Evolutionary conservation across 352 stramenopile genomes (phyloP).

Genomic region (Phytophthora hybrid): DNA sequence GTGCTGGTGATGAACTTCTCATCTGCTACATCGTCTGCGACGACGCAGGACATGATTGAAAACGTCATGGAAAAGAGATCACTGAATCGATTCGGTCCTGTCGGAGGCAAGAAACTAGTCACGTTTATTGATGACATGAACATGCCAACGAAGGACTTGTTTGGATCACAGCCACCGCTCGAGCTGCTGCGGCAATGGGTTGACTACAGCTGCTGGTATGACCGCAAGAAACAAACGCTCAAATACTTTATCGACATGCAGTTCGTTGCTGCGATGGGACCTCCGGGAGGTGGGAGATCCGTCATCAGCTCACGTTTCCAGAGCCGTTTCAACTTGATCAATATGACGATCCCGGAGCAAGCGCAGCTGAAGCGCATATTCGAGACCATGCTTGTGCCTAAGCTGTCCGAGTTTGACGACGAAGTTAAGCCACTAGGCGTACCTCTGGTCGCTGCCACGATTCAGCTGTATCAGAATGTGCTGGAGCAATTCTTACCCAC

Average conservation of each 20-base stretch:
- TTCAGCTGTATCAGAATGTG: constrained; percentile 89
- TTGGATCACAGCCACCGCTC: constrained; percentile 92
- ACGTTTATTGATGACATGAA: constrained; percentile 95
- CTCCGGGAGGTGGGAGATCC: constrained; percentile 85
- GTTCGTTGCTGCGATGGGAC: constrained; percentile 89
- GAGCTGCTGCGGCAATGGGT: constrained; percentile 93
- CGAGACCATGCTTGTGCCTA: constrained; percentile 89
- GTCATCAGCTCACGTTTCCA: constrained; percentile 92
- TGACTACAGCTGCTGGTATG: constrained; percentile 94
- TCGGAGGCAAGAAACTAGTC: constrained; percentile 89
- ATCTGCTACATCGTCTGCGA: constrained; percentile 86
- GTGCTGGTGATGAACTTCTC: constrained; percentile 92
- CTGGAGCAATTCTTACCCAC: constrained; percentile 90
- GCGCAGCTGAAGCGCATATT: constrained; percentile 90
- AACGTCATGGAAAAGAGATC: constrained; percentile 92
- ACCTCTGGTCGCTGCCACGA: constrained; percentile 80
- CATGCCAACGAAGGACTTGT: constrained; percentile 92
- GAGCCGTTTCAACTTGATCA: constrained; percentile 92
- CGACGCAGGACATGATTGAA: constrained; percentile 92
- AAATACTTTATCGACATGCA: constrained; percentile 94
- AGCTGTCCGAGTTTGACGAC: constrained; percentile 88
- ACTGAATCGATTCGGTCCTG: constrained; percentile 89
- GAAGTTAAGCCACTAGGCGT: constrained; percentile 87
- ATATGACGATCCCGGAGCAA: constrained; percentile 90
- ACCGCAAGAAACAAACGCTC: constrained; percentile 91